phyloP scores from a whole-genome alignment of 2,329 filamentous ascomycete genomes.

The Westerdykella ornata region DNA sequence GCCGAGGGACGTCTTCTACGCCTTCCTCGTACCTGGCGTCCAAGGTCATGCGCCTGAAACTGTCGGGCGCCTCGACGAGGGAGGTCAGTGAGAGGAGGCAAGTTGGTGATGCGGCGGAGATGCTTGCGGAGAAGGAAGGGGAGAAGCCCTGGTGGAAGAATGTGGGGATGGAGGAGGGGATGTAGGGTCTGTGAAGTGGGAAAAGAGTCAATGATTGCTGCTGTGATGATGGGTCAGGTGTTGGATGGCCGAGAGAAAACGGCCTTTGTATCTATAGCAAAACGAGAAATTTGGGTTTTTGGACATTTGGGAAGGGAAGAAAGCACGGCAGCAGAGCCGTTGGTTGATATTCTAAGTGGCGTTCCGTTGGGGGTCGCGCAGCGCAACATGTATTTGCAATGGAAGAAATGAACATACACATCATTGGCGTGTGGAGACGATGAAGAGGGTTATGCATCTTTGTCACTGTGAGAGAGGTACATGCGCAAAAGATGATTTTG shows the following conservation, averaged over 20 bases:
- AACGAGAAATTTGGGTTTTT: slow-evolving; percentile 1
- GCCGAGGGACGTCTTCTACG: slow-evolving; percentile 54
- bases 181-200: slow-evolving; percentile 19
- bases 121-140: slow-evolving; percentile 48
- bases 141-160: slow-evolving; percentile 43
- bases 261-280: not conserved
- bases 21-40: slow-evolving; percentile 37
- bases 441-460: no score
- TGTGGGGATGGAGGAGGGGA: slow-evolving; percentile 45
- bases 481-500: no score
- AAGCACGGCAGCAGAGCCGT: no score
- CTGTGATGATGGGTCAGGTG: not conserved
- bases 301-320: not conserved
- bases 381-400: no score
- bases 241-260: not conserved
- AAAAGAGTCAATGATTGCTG: not conserved
- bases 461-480: no score
- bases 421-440: no score
- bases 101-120: slow-evolving; percentile 77
- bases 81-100: slow-evolving; percentile 84
- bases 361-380: no score
- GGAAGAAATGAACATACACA: no score
- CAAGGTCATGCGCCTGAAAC: slow-evolving; percentile 59
- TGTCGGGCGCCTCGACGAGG: slow-evolving; percentile 46
- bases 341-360: no score